Percentiles rank a stretch among this genome's conserved stretches.
Evolutionary conservation across 352 stramenopile species (phyloP).

Genomic region (Phytophthora chlamydospora): DNA sequence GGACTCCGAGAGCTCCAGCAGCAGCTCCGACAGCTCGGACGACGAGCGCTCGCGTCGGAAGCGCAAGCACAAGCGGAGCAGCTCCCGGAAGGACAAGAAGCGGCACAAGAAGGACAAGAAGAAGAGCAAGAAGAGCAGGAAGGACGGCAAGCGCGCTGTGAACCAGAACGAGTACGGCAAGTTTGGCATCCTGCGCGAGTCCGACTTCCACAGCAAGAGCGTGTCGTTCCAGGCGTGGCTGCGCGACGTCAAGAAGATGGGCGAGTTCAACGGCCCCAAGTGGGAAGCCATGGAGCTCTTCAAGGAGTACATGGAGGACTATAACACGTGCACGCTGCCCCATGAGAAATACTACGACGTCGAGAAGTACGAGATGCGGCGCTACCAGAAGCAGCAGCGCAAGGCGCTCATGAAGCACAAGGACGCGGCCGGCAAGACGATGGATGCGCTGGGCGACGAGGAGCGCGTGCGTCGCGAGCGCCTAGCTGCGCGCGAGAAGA

Average conservation of each 20-base stretch:
- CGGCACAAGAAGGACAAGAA: slow-evolving; percentile 43
- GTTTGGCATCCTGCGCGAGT: slow-evolving; percentile 95
- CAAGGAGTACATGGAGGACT: slow-evolving; percentile 96
- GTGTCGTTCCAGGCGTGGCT: slow-evolving; percentile 96
- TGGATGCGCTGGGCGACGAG: slow-evolving; percentile 54
- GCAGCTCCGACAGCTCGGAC: slow-evolving; percentile 45
- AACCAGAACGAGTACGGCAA: slow-evolving; percentile 95
- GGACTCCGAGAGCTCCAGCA: slow-evolving; percentile 29
- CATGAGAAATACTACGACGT: slow-evolving; percentile 99
- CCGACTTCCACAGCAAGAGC: slow-evolving; percentile 91
- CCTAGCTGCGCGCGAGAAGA: slow-evolving; percentile 51
- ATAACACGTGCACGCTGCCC: slow-evolving; percentile 97
- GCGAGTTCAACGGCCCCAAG: slow-evolving; percentile 86
- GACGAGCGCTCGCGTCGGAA: slow-evolving; percentile 36
- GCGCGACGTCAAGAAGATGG: slow-evolving; percentile 92
- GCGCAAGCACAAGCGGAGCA: slow-evolving; percentile 31
- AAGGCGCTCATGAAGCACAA: slow-evolving; percentile 48
- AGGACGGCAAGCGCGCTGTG: slow-evolving; percentile 53
- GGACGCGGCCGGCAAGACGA: slow-evolving; percentile 14
- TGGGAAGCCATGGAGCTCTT: slow-evolving; percentile 92
- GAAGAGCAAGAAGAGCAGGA: slow-evolving; percentile 38
- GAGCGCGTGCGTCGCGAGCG: slow-evolving; percentile 71
- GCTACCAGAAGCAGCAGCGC: slow-evolving; percentile 88
- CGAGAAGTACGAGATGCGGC: slow-evolving; percentile 96
- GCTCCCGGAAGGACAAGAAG: slow-evolving; percentile 42